Evolutionary conservation across 164 flowering plant genomes (phyloP).

Genomic region (Magnolia sinica): DNA sequence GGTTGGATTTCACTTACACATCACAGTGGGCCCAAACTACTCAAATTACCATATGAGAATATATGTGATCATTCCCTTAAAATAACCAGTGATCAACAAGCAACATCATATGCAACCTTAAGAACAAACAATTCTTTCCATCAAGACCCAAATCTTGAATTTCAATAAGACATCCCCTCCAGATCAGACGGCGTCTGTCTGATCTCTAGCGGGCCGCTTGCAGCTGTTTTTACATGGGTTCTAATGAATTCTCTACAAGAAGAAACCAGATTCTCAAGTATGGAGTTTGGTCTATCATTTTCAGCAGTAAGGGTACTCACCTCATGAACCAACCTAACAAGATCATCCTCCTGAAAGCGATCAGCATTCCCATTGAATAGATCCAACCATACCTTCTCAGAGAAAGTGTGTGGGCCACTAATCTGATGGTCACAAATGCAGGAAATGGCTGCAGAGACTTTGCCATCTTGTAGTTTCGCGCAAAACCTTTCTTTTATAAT

Average conservation of each 20-base stretch:
- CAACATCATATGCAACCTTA: not conserved
- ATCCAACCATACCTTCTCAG: slow-evolving; percentile 58
- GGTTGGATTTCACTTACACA: not conserved
- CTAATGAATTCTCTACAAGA: slow-evolving; percentile 44
- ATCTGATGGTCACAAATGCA: slow-evolving; percentile 27
- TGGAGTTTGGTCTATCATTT: slow-evolving; percentile 27
- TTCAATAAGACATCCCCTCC: not conserved
- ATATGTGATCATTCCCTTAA: not conserved
- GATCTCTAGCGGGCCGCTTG: not conserved
- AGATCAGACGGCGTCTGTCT: not conserved
- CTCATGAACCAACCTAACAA: slow-evolving; percentile 41
- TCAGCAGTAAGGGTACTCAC: slow-evolving; percentile 19
- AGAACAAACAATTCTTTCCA: not conserved
- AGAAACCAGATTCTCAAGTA: slow-evolving; percentile 36
- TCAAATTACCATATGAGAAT: too few species aligned
- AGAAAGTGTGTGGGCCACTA: slow-evolving; percentile 30
- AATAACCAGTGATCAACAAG: not conserved
- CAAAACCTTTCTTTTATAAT: slow-evolving; percentile 68
- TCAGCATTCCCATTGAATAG: slow-evolving; percentile 39
- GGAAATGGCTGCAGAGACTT: slow-evolving; percentile 48
- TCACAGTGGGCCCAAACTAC: not conserved
- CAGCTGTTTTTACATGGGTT: slow-evolving; percentile 1
- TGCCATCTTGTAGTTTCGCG: slow-evolving; percentile 48
- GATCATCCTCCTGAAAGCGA: slow-evolving; percentile 36
- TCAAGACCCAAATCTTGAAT: not conserved